These are phyloP conservation scores for Fusarium buharicum DNA, from an alignment of 2,329 filamentous ascomycete genomes.

Conservation along the genomic window DNA sequence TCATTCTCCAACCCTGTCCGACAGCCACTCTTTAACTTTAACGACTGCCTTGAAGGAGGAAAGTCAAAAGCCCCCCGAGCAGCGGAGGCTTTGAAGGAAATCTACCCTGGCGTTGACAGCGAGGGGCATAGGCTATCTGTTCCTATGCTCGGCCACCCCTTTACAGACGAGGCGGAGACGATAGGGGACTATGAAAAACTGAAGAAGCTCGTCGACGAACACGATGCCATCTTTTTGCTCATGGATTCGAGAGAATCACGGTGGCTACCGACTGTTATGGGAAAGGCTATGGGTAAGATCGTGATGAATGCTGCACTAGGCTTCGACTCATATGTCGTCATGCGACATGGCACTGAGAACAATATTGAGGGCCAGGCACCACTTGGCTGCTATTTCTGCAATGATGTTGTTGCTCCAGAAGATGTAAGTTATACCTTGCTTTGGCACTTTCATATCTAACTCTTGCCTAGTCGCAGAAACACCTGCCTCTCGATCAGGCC, in stretches of 20 bases:
- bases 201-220: constrained; percentile 78
- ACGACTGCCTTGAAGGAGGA: constrained; percentile 87
- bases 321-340: constrained; percentile 96
- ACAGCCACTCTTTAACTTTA: constrained; percentile 90
- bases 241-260: constrained; percentile 96
- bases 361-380: constrained; percentile 68
- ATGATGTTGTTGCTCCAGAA: constrained; percentile 92
- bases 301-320: constrained; percentile 97
- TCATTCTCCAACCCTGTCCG: constrained; percentile 97
- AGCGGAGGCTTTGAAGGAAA: constrained; percentile 80
- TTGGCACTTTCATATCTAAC: constrained; percentile 9
- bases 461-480: constrained; percentile 79
- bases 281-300: constrained; percentile 90
- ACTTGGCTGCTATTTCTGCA: constrained; percentile 97
- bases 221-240: constrained; percentile 94
- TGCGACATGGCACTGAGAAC: constrained; percentile 85
- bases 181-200: constrained; percentile 80
- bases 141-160: constrained; percentile 94
- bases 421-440: constrained; percentile 72
- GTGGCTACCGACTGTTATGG: constrained; percentile 97
- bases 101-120: constrained; percentile 90
- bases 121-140: constrained; percentile 84
- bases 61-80: constrained; percentile 84
- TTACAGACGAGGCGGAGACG: constrained; percentile 75
- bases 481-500: constrained; percentile 95